Percentiles rank a stretch among this genome's conserved stretches.
Evolutionary conservation across 768 basidiomycete genomes (phyloP).

Genomic region (Naganishia vaughanmartiniae): DNA sequence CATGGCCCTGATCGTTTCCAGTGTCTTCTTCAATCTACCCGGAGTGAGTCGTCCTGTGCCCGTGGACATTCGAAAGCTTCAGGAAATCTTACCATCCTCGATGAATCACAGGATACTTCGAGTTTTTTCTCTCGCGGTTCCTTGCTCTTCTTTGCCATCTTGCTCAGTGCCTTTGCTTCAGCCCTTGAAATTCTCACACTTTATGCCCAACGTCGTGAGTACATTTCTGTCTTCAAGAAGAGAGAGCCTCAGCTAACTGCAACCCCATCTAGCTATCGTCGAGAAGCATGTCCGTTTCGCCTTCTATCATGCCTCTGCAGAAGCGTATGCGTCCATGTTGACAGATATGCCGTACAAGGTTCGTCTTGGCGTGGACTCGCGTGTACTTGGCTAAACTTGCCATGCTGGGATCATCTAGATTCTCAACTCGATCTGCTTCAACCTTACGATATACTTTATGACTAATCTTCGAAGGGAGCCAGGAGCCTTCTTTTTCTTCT

Average conservation of each 20-base stretch:
- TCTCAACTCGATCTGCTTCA: slow-evolving; percentile 45
- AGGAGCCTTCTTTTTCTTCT: slow-evolving; percentile 58
- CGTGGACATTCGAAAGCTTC: neutral
- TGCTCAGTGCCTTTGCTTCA: slow-evolving; percentile 60
- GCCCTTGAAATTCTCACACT: slow-evolving; percentile 52
- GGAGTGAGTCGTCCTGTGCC: neutral
- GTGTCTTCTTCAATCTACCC: slow-evolving; percentile 49
- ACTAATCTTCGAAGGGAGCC: slow-evolving; percentile 55
- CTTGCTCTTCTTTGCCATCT: slow-evolving; percentile 56
- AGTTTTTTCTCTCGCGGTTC: slow-evolving; percentile 45
- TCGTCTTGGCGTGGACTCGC: neutral
- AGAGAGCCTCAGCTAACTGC: slow-evolving; percentile 43
- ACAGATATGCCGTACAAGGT: slow-evolving; percentile 50
- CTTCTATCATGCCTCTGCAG: slow-evolving; percentile 58
- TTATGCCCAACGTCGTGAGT: slow-evolving; percentile 41
- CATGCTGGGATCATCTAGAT: slow-evolving; percentile 3
- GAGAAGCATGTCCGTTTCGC: slow-evolving; percentile 58
- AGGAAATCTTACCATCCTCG: neutral
- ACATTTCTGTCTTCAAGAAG: slow-evolving; percentile 22
- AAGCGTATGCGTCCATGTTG: slow-evolving; percentile 51
- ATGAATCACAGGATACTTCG: slow-evolving; percentile 32
- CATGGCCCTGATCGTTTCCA: slow-evolving; percentile 44
- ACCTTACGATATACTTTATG: slow-evolving; percentile 56
- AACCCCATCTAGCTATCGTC: slow-evolving; percentile 44
- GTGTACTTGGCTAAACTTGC: neutral